Percentiles rank a stretch among this genome's conserved stretches.
Conservation (phyloP, 495 filamentous ascomycete species). For the Echria macrotheca region DNA sequence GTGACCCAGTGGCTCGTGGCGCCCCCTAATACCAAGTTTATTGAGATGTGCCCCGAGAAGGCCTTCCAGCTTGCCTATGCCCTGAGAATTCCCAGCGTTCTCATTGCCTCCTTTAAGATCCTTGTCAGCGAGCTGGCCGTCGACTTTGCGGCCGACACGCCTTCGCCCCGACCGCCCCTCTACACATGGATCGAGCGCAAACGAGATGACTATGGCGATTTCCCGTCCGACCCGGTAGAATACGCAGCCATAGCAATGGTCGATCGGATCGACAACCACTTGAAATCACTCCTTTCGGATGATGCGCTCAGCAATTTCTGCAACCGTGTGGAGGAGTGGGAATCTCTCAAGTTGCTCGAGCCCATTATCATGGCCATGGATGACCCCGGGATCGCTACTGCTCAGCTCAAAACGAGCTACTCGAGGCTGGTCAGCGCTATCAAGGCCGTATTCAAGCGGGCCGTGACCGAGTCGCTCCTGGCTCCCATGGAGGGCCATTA, state of each 20-base stretch:
- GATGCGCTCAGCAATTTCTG: conserved; percentile 12
- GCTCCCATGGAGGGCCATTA: background rate
- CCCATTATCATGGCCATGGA: background rate
- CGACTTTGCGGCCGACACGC: conserved; percentile 55
- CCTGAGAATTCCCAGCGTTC: conserved; percentile 30
- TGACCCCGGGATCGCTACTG: background rate
- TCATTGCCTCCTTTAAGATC: conserved; percentile 35
- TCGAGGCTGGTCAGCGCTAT: conserved; percentile 16
- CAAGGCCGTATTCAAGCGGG: conserved; percentile 4
- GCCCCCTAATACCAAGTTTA: conserved; percentile 37
- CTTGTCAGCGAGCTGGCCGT: conserved; percentile 49
- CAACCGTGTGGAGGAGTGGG: conserved; percentile 15
- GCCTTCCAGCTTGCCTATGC: conserved; percentile 37
- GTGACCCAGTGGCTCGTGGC: conserved; percentile 39
- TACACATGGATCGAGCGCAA: conserved; percentile 20
- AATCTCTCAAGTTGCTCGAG: conserved; percentile 4
- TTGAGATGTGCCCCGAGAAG: conserved; percentile 42
- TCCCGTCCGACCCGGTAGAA: conserved; percentile 26
- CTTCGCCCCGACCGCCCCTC: conserved; percentile 1
- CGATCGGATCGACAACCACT: conserved; percentile 19
- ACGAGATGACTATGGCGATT: conserved; percentile 30
- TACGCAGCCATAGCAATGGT: conserved; percentile 23
- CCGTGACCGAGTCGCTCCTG: conserved; percentile 13
- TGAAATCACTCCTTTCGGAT: conserved; percentile 16
- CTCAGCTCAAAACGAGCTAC: conserved; percentile 47